phyloP scores from a whole-genome alignment of 768 basidiomycete genomes.

The Mycena venus region DNA sequence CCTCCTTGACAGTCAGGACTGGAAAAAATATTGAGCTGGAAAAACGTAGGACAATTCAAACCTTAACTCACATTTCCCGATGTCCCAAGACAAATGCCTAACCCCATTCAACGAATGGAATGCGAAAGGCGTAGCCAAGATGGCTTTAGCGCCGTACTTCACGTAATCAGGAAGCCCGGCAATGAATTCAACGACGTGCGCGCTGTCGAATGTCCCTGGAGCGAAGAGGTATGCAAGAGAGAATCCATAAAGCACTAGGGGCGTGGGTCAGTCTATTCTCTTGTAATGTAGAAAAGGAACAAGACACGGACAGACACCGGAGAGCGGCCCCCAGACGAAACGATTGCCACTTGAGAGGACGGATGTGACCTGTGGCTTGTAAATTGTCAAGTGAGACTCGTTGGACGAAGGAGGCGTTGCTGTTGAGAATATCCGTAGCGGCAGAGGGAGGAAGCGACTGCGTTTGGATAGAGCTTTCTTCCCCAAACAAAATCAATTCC shows the following conservation, averaged over 20 bases:
- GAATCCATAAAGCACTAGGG: conserved; percentile 86
- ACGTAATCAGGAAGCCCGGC: conserved; percentile 80
- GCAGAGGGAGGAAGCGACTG: conserved; percentile 73
- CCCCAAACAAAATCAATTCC: neutral
- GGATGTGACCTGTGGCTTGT: conserved; percentile 95
- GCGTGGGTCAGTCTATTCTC: neutral
- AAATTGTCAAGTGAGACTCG: conserved; percentile 94
- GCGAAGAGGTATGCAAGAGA: conserved; percentile 87
- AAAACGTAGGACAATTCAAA: neutral
- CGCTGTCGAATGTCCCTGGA: conserved; percentile 83
- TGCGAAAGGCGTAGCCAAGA: conserved; percentile 88
- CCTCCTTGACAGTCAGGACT: conserved; percentile 87
- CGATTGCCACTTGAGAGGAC: conserved; percentile 88
- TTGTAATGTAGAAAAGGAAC: neutral
- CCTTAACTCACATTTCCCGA: conserved; percentile 80
- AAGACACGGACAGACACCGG: conserved; percentile 72
- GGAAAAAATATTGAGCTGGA: conserved; percentile 14
- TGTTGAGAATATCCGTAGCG: conserved; percentile 77
- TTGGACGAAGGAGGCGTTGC: conserved; percentile 90
- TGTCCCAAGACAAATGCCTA: conserved; percentile 92
- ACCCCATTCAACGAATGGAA: conserved; percentile 94
- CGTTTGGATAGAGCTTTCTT: conserved; percentile 61
- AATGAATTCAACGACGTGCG: conserved; percentile 79
- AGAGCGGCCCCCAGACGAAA: conserved; percentile 82
- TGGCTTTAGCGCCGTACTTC: conserved; percentile 80